These are phyloP conservation scores for Nothophoma quercina DNA, from an alignment of 2,329 filamentous ascomycete species.

Conservation along the genomic window DNA sequence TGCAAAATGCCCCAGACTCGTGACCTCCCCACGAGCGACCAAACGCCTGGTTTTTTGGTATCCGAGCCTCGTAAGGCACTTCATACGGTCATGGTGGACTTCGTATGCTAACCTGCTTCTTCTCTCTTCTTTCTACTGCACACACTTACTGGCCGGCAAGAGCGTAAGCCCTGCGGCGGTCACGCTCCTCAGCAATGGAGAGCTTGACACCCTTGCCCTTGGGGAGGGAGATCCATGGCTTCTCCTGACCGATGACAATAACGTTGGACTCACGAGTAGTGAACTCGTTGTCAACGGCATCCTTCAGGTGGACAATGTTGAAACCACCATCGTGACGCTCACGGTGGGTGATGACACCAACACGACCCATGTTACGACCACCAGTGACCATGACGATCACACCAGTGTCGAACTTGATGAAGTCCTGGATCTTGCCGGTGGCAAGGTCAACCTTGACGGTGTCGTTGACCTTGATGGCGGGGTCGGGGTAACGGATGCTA, in stretches of 20 bases:
- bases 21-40: slow-evolving; percentile 42
- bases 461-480: slow-evolving; percentile 99
- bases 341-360: slow-evolving; percentile 99
- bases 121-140: slow-evolving; percentile 12
- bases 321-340: slow-evolving; percentile 99
- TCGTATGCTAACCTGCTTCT: slow-evolving; percentile 36
- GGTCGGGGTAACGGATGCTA: slow-evolving; percentile 99
- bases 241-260: slow-evolving; percentile 97
- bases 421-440: slow-evolving; percentile 98
- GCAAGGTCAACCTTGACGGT: slow-evolving; percentile 98
- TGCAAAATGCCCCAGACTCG: slow-evolving; percentile 41
- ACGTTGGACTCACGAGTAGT: slow-evolving; percentile 99
- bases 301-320: slow-evolving; percentile 99
- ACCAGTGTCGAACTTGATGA: slow-evolving; percentile 98
- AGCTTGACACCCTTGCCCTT: slow-evolving; percentile 99
- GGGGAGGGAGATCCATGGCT: slow-evolving; percentile 99
- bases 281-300: slow-evolving; percentile 99
- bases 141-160: slow-evolving; percentile 59
- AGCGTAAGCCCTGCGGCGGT: slow-evolving; percentile 83
- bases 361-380: slow-evolving; percentile 99
- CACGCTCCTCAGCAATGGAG: slow-evolving; percentile 97
- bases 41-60: slow-evolving; percentile 47
- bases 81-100: slow-evolving; percentile 38
- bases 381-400: slow-evolving; percentile 98
- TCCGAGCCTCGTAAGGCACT: slow-evolving; percentile 36